phyloP scores from a whole-genome alignment of 2,329 filamentous ascomycete species.

The Trichoderma simmonsii region DNA sequence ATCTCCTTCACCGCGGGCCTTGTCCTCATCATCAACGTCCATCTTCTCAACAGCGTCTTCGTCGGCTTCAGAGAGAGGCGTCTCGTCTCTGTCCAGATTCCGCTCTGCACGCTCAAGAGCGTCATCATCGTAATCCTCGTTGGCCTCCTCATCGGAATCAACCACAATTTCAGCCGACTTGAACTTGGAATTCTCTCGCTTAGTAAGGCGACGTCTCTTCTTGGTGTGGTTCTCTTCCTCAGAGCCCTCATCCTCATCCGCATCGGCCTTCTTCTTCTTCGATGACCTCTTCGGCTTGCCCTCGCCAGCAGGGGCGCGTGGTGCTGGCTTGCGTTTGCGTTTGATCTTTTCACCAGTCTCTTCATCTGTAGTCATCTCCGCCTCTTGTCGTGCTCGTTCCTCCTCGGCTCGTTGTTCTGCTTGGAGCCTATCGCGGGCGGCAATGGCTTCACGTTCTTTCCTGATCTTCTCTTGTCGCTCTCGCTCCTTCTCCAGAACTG shows the following conservation, averaged over 20 bases:
- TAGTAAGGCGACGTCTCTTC: conserved; percentile 59
- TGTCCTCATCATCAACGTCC: conserved; percentile 47
- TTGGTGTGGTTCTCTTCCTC: conserved; percentile 50
- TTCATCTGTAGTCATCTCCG: conserved; percentile 75
- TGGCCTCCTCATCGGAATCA: conserved; percentile 63
- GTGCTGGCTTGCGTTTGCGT: conserved; percentile 64
- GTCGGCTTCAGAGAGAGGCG: conserved; percentile 36
- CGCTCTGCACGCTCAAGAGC: conserved; percentile 46
- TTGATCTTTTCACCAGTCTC: conserved; percentile 81
- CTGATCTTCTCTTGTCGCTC: conserved; percentile 77
- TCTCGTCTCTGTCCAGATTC: conserved; percentile 37
- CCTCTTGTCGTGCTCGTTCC: conserved; percentile 46
- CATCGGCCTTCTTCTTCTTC: conserved; percentile 56
- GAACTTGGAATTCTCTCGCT: conserved; percentile 60
- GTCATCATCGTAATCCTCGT: conserved; percentile 41
- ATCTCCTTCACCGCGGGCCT: conserved; percentile 43
- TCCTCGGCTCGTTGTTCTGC: conserved; percentile 58
- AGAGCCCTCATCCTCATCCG: conserved; percentile 41
- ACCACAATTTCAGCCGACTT: conserved; percentile 84
- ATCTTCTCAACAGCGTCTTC: conserved; percentile 45
- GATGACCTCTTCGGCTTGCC: conserved; percentile 47
- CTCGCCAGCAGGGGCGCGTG: conserved; percentile 36
- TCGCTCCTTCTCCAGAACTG: conserved; percentile 64
- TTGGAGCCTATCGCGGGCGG: conserved; percentile 69
- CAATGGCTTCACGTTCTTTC: conserved; percentile 80